These are phyloP conservation scores for Aethionema arabicum DNA, from an alignment of 345 rosid species.

Conservation along the genomic window DNA sequence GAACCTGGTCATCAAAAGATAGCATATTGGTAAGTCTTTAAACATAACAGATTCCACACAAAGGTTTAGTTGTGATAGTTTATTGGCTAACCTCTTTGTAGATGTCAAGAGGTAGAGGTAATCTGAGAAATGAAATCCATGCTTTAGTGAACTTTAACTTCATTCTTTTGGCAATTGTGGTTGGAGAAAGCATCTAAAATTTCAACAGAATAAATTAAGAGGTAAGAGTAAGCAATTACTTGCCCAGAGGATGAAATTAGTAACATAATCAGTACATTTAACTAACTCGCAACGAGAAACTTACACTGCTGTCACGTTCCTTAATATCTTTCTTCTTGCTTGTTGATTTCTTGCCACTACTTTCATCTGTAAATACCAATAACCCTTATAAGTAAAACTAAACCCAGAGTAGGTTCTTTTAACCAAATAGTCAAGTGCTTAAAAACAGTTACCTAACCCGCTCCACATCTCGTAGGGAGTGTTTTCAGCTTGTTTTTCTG, in stretches of 20 bases:
- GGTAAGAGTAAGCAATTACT: slow-evolving; percentile 5
- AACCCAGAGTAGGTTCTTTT: slow-evolving; percentile 1
- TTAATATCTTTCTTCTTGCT: slow-evolving; percentile 41
- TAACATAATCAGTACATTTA: background rate
- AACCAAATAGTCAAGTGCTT: slow-evolving; percentile 4
- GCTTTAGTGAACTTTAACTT: slow-evolving; percentile 87
- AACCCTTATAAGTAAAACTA: slow-evolving; percentile 14
- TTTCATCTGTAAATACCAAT: slow-evolving; percentile 28
- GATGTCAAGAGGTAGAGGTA: slow-evolving; percentile 77
- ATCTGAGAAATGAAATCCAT: slow-evolving; percentile 87
- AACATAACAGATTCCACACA: slow-evolving; percentile 6
- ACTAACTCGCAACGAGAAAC: slow-evolving; percentile 26
- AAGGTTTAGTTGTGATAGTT: slow-evolving; percentile 14
- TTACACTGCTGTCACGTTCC: slow-evolving; percentile 46
- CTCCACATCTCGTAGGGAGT: slow-evolving; percentile 76
- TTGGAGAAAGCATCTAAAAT: slow-evolving; percentile 58
- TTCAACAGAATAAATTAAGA: background rate
- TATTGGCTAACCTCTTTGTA: slow-evolving; percentile 74
- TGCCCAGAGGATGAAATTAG: background rate
- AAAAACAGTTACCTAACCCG: slow-evolving; percentile 57
- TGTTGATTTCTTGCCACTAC: slow-evolving; percentile 15
- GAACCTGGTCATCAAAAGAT: slow-evolving; percentile 60
- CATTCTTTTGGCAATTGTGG: slow-evolving; percentile 65
- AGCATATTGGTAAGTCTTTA: slow-evolving; percentile 22
- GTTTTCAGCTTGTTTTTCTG: slow-evolving; percentile 42